Evolutionary conservation across 2,329 filamentous ascomycete genomes (phyloP).

Genomic region (Periconia macrospinosa): DNA sequence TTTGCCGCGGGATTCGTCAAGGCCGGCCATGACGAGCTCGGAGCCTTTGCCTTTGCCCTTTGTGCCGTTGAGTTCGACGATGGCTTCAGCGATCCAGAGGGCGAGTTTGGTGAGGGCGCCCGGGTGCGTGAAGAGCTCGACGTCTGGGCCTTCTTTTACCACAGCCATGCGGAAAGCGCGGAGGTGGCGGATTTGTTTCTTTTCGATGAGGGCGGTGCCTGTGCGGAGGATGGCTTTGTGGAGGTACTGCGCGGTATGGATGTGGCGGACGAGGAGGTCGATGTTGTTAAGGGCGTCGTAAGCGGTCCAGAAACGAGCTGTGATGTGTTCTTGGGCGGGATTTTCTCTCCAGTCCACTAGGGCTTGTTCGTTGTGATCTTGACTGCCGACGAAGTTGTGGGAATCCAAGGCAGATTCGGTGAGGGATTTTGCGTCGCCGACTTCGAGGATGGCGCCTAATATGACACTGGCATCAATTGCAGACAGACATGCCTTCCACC

Average conservation of each 20-base stretch:
- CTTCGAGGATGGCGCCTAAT: slow-evolving; percentile 87
- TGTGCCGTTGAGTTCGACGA: slow-evolving; percentile 78
- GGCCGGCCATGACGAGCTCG: slow-evolving; percentile 84
- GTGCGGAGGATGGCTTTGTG: slow-evolving; percentile 92
- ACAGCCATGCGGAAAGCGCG: slow-evolving; percentile 93
- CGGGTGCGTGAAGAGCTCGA: slow-evolving; percentile 88
- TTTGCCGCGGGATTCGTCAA: slow-evolving; percentile 83
- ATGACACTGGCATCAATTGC: slow-evolving; percentile 94
- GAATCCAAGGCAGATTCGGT: slow-evolving; percentile 34
- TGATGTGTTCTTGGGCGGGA: slow-evolving; percentile 49
- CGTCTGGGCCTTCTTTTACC: slow-evolving; percentile 91
- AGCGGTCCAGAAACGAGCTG: slow-evolving; percentile 60
- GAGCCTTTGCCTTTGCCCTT: slow-evolving; percentile 73
- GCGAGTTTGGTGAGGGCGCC: slow-evolving; percentile 91
- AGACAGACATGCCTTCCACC: slow-evolving; percentile 91
- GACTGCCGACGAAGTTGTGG: slow-evolving; percentile 30
- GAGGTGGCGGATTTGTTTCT: slow-evolving; percentile 90
- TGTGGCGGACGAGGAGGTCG: slow-evolving; percentile 71
- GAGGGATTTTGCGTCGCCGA: slow-evolving; percentile 64
- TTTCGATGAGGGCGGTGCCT: slow-evolving; percentile 86
- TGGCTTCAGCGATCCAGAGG: slow-evolving; percentile 90
- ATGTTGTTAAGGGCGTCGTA: slow-evolving; percentile 61
- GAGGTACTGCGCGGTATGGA: slow-evolving; percentile 84
- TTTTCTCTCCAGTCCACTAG: slow-evolving; percentile 18
- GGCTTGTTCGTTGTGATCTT: slow-evolving; percentile 29